Conservation (phyloP, 2,329 filamentous ascomycete genomes). For the Fusarium sp. region DNA sequence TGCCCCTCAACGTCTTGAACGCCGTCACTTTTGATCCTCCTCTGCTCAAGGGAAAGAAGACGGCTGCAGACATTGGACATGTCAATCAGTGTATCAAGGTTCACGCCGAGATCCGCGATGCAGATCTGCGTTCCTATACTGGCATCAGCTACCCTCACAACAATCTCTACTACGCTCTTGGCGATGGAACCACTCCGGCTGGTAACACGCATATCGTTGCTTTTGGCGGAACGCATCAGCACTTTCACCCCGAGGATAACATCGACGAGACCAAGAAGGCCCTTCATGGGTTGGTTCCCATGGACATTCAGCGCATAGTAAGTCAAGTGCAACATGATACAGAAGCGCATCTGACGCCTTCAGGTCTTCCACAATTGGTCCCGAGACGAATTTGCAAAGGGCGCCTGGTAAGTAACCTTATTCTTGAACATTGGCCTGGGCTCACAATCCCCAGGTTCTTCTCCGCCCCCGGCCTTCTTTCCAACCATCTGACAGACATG, state of each 20-base stretch:
- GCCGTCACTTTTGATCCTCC: slow-evolving; percentile 55
- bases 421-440: rapidly evolving
- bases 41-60: slow-evolving; percentile 48
- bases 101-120: slow-evolving; percentile 56
- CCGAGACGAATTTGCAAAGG: slow-evolving; percentile 59
- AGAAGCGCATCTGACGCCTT: neutral
- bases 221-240: slow-evolving; percentile 57
- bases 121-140: slow-evolving; percentile 56
- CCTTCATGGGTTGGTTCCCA: slow-evolving; percentile 48
- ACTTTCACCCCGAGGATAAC: slow-evolving; percentile 57
- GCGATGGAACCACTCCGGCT: slow-evolving; percentile 56
- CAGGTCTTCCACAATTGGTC: slow-evolving; percentile 63
- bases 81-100: slow-evolving; percentile 60
- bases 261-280: slow-evolving; percentile 49
- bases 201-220: slow-evolving; percentile 61
- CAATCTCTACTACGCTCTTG: slow-evolving; percentile 56
- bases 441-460: slow-evolving; percentile 47
- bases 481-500: slow-evolving; percentile 54
- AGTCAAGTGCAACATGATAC: neutral
- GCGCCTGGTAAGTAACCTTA: slow-evolving; percentile 48
- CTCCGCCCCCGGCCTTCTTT: slow-evolving; percentile 51
- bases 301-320: slow-evolving; percentile 46
- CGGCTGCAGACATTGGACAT: slow-evolving; percentile 53
- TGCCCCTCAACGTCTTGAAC: slow-evolving; percentile 58
- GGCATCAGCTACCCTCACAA: slow-evolving; percentile 58